Evolutionary conservation across 306 rosid genomes (phyloP), one percentile per base, ranked within the genome.

Genomic region (Vachellia pachyceras): DNA sequence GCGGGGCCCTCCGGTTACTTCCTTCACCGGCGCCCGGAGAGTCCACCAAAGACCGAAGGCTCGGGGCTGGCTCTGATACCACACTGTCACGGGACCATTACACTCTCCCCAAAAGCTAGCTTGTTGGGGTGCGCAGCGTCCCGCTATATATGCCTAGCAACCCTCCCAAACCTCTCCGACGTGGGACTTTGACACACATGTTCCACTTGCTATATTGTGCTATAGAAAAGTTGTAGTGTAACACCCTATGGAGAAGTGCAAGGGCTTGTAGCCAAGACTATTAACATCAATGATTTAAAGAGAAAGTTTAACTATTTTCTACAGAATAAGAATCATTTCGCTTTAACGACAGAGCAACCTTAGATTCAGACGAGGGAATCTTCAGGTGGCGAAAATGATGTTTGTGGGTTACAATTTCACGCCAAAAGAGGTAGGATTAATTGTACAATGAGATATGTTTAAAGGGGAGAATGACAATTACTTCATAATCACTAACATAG

Each of bases 401-500:
- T 54, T 60, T 72, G 49, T 36, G 11, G 33, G 7, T 15, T 22
- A 69, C 46, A 47, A 35, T 23, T 46, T 10, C 74, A 29, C 39
- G 29, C 52, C 29, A 79, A 44, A 82, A 73, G 57, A 70, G 15
- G 23, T 75, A 42, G 33, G 18, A n/a, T 61, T 25, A 72, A 78
- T 52, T 50, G 68, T 70, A 63, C 58, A 54, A 50, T 65, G 25
- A 41, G 78, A 80, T 20, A 36, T 71, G 17, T 36, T 65, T 29
- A 82, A 25, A 63, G 39, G 79, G 63, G 73, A 60, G 37, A 36
- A 41, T 78, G 55, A 63, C 40, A 82, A 54, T 41, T 74, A 37
- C 49, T 82, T 23, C 47, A 73, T 74, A 69, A 52, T 75, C 37
- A 73, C 79, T 50, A 64, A 55, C 47, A 75, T 72, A 72, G n/a